Percentiles rank a stretch among this genome's conserved stretches.
Conservation (phyloP, 2,329 filamentous ascomycete genomes). For the Ophiostoma quercus region DNA sequence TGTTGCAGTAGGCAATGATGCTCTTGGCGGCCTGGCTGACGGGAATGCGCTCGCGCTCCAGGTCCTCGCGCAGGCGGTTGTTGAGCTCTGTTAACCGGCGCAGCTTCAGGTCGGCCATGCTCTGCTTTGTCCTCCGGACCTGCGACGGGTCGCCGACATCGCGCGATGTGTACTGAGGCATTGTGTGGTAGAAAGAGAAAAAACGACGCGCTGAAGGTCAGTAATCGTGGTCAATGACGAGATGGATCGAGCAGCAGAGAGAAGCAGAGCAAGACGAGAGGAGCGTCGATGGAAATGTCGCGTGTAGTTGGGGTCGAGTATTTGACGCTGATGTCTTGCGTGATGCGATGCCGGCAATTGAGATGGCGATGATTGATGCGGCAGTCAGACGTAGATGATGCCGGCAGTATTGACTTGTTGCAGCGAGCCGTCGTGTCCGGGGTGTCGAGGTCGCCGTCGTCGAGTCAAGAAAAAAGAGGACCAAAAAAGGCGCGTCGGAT, state of each 20-base stretch:
- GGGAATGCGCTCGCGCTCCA: slow-evolving; percentile 91
- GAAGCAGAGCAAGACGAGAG: too few relatives aligned
- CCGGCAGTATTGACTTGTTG: background rate
- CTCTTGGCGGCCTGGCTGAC: slow-evolving; percentile 90
- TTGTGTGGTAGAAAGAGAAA: slow-evolving; percentile 36
- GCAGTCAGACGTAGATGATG: background rate
- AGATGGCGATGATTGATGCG: background rate
- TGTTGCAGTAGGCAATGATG: slow-evolving; percentile 96
- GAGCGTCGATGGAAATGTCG: too few relatives aligned
- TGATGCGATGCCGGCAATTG: background rate
- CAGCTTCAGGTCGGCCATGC: slow-evolving; percentile 97
- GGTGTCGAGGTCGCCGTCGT: background rate
- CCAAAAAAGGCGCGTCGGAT: slow-evolving; percentile 6
- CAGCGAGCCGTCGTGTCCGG: background rate
- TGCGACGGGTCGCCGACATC: slow-evolving; percentile 63
- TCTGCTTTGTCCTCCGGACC: slow-evolving; percentile 92
- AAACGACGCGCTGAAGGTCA: background rate
- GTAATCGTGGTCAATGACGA: too few relatives aligned
- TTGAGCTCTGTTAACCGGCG: slow-evolving; percentile 95
- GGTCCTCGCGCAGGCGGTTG: slow-evolving; percentile 88
- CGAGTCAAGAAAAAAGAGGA: background rate
- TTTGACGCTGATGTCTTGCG: too few relatives aligned
- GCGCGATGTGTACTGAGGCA: slow-evolving; percentile 63
- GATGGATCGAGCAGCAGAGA: too few relatives aligned
- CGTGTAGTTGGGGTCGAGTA: background rate